Evolutionary conservation across 768 basidiomycete species (phyloP).

Genomic region (Wakefieldia striispora): DNA sequence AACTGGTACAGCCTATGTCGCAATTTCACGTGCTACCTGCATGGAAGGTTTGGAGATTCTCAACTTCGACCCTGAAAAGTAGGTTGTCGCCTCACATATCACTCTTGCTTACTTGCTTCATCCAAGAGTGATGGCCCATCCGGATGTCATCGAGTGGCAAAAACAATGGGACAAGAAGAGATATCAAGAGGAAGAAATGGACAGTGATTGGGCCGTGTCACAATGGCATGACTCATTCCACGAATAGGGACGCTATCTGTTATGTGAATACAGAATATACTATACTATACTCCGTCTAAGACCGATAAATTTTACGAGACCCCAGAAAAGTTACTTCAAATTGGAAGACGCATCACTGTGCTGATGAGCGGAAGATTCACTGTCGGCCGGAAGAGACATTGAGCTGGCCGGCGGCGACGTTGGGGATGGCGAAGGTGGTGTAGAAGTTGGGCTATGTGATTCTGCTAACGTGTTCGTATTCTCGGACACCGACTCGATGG

Average conservation of each 20-base stretch:
- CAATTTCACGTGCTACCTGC: slow-evolving; percentile 40
- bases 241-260: slow-evolving; percentile 5
- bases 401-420: slow-evolving; percentile 13
- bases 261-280: slow-evolving; percentile 4
- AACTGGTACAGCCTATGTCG: slow-evolving; percentile 30
- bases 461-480: slow-evolving; percentile 5
- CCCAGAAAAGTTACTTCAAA: slow-evolving; percentile 5
- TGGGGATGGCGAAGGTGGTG: slow-evolving; percentile 17
- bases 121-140: slow-evolving; percentile 36
- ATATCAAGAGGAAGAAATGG: slow-evolving; percentile 34
- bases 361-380: slow-evolving; percentile 9
- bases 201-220: slow-evolving; percentile 31
- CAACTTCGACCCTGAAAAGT: slow-evolving; percentile 36
- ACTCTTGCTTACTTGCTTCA: slow-evolving; percentile 1
- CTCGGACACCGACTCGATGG: slow-evolving; percentile 19
- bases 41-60: slow-evolving; percentile 41
- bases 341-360: slow-evolving; percentile 13
- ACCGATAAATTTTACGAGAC: slow-evolving; percentile 4
- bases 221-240: slow-evolving; percentile 30
- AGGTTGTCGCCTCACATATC: slow-evolving; percentile 1
- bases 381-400: slow-evolving; percentile 10
- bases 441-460: slow-evolving; percentile 12
- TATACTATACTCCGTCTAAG: background rate
- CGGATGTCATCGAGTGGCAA: slow-evolving; percentile 34
- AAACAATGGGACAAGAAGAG: slow-evolving; percentile 25